Evolutionary conservation across 257 asterid genomes (phyloP).

Genomic region (Ajuga chamaepitys): DNA sequence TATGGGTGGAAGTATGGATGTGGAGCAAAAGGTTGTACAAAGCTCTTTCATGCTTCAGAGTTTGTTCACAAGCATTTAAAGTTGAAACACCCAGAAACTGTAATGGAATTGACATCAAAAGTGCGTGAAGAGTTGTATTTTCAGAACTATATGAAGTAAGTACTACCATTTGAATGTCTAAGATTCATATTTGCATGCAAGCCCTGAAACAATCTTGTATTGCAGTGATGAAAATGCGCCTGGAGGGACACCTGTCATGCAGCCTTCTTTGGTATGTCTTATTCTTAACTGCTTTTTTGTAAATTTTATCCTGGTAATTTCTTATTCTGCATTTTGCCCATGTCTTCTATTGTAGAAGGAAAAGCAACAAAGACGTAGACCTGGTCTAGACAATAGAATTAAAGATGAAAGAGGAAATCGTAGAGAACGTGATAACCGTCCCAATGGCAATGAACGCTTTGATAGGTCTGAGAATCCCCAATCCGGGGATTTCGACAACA

Average conservation of each 20-base stretch:
- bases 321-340: background rate
- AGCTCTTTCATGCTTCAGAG: conserved; percentile 96
- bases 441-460: conserved; percentile 56
- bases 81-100: conserved; percentile 83
- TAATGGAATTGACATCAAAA: conserved; percentile 68
- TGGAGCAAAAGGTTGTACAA: conserved; percentile 98
- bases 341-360: conserved; percentile 58
- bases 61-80: conserved; percentile 89
- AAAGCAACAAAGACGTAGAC: conserved; percentile 60
- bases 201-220: conserved; percentile 21
- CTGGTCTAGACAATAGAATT: conserved; percentile 59
- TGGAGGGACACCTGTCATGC: conserved; percentile 94
- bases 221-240: conserved; percentile 92
- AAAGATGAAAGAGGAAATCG: conserved; percentile 73
- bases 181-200: conserved; percentile 1
- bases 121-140: conserved; percentile 87
- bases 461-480: conserved; percentile 70
- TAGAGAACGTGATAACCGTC: conserved; percentile 62
- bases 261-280: conserved; percentile 62
- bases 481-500: conserved; percentile 49
- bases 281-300: background rate
- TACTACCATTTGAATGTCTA: conserved; percentile 1
- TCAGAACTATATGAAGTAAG: conserved; percentile 94
- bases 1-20: conserved; percentile 99
- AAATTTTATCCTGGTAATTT: too few relatives aligned